These are phyloP conservation scores for Pseudocercospora fuligena DNA, from an alignment of 2,329 filamentous ascomycete genomes.

Conservation along the genomic window DNA sequence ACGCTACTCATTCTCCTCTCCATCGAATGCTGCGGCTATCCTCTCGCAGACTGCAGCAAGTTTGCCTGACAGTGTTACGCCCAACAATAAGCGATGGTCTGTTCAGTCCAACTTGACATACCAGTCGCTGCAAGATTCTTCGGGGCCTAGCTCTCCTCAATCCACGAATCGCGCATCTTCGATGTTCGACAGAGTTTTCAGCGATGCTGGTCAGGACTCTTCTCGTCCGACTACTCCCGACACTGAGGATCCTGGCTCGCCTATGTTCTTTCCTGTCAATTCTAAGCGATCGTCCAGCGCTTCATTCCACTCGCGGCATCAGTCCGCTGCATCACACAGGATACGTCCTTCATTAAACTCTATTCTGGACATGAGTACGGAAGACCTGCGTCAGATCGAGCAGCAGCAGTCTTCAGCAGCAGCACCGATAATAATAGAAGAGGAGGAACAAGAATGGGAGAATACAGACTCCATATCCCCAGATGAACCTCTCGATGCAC, in stretches of 20 bases:
- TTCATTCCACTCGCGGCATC: conserved; percentile 33
- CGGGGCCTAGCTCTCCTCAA: conserved; percentile 78
- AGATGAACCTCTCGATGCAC: conserved; percentile 20
- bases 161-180: conserved; percentile 72
- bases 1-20: conserved; percentile 49
- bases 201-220: conserved; percentile 62
- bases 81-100: conserved; percentile 64
- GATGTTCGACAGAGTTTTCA: conserved; percentile 76
- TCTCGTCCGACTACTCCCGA: conserved; percentile 82
- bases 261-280: conserved; percentile 67
- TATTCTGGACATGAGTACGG: conserved; percentile 39
- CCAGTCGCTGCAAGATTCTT: conserved; percentile 69
- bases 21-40: conserved; percentile 60
- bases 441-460: conserved; percentile 38
- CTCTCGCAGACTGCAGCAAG: conserved; percentile 67
- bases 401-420: conserved; percentile 28
- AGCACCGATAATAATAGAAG: conserved; percentile 37
- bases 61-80: conserved; percentile 54
- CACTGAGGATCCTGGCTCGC: conserved; percentile 63
- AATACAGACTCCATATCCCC: conserved; percentile 26
- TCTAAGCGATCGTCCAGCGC: conserved; percentile 61
- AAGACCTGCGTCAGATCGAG: conserved; percentile 34
- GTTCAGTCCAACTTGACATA: conserved; percentile 64
- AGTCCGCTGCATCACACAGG: conserved; percentile 25
- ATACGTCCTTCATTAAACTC: conserved; percentile 35